Evolutionary conservation across 2,329 filamentous ascomycete genomes (phyloP), one percentile per base, ranked within the genome.

Genomic region (Cryphonectria japonica): DNA sequence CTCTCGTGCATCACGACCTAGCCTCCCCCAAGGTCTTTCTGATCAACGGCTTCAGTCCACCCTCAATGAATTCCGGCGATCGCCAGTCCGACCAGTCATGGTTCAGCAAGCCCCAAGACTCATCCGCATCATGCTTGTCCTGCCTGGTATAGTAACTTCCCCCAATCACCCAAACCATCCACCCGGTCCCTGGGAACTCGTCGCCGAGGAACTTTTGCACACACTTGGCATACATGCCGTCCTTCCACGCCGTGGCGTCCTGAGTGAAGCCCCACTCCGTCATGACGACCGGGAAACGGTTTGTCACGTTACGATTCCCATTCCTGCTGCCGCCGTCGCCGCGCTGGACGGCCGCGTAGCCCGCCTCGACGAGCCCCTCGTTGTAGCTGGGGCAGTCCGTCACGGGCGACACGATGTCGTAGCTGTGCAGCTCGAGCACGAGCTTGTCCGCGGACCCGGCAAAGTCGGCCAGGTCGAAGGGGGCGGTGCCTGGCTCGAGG

Each of bases 391-490:
- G 76, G 77, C 88, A 90, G 75, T 80, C 83, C 0, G 77, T 81
- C 3, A 84, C 70, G 4, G 26, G 39, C 14, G 63, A 83, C n/a
- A 77, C 76, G 74, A 83, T 87, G 72, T 87, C 81, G 77, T 90
- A 90, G 79, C 88, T 89, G 82, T 90, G 88, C 13, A 90, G 80
- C 77, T 90, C 88, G 2, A 89, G 82, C 9, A 88, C 87, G 0
- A 89, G 80, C 79, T 89, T 89, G 75, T 88, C 78, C 1, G 79
- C 78, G 76, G 85, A 87, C 0, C 82, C 83, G 1, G 79, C 73
- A 74, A 88, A 89, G 75, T 86, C 84, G 19, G 75, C 75, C 3
- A 80, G 76, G 67, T 75, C 78, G 75, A 88, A 89, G 3, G 73
- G 82, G 22, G 69, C 78, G 19, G 78, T 84, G 22, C 85, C 82